Conservation (phyloP, 1,284 basidiomycete genomes). For the Volvariella volvacea region DNA sequence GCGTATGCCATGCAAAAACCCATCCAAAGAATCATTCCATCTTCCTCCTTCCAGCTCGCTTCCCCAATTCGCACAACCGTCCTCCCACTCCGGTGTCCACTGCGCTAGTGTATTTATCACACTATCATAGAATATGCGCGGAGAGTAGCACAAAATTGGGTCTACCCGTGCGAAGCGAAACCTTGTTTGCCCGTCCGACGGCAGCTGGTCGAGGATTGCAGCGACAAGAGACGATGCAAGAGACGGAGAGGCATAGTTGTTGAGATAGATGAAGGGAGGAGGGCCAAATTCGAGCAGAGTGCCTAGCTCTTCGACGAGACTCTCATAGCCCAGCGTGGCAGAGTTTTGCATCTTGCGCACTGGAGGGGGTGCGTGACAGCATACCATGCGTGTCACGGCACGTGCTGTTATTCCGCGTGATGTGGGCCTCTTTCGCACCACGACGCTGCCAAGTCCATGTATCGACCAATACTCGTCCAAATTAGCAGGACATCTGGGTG, state of each 20-base stretch:
- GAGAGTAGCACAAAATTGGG: conserved; percentile 58
- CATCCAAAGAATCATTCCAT: conserved; percentile 60
- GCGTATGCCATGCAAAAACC: conserved; percentile 56
- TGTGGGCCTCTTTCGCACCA: too few species aligned
- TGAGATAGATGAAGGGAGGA: conserved; percentile 67
- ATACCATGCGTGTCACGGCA: too few species aligned
- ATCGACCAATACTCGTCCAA: too few species aligned
- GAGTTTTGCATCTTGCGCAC: too few species aligned
- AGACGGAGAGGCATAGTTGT: conserved; percentile 50
- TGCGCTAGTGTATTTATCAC: conserved; percentile 52
- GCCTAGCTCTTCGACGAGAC: conserved; percentile 28
- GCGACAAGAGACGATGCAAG: conserved; percentile 37
- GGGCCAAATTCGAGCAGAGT: conserved; percentile 44
- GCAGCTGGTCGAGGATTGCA: conserved; percentile 25
- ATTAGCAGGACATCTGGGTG: too few species aligned
- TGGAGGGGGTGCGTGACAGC: too few species aligned
- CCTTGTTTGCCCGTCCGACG: conserved; percentile 8
- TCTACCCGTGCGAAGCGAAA: conserved; percentile 45
- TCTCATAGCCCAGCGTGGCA: too few species aligned
- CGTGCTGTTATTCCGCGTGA: too few species aligned
- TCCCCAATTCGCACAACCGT: conserved; percentile 54
- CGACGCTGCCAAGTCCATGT: too few species aligned
- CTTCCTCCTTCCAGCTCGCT: conserved; percentile 15
- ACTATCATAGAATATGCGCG: conserved; percentile 63
- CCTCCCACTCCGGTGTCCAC: conserved; percentile 50